Evolutionary conservation across 805 yeast genomes (phyloP).

Genomic region (Yarrowia sp.): DNA sequence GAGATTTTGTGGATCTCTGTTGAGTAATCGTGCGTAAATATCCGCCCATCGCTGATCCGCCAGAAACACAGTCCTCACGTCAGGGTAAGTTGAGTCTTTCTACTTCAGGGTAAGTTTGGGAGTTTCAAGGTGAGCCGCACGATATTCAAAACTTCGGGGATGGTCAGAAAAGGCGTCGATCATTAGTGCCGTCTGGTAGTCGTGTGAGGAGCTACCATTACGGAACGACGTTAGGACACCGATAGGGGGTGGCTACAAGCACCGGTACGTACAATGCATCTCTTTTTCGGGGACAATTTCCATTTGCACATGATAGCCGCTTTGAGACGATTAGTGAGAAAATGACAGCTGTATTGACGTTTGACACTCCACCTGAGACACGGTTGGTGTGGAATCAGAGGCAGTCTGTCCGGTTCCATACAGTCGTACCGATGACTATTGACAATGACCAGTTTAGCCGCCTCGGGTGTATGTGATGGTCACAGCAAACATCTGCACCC

Average conservation of each 20-base stretch:
- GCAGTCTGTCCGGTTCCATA: background rate
- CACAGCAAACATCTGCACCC: too few species aligned
- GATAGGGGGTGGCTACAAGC: too few species aligned
- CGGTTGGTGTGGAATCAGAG: background rate
- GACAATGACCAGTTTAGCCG: too few species aligned
- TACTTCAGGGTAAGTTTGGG: slow-evolving; percentile 3
- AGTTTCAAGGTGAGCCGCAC: slow-evolving; percentile 16
- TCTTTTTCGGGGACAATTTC: too few species aligned
- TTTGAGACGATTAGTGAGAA: background rate
- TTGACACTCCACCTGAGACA: background rate
- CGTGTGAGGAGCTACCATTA: background rate
- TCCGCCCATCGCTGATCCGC: background rate
- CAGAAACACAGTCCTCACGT: background rate
- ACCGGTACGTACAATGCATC: too few species aligned
- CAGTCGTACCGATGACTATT: background rate
- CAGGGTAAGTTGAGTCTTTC: background rate
- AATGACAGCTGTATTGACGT: background rate
- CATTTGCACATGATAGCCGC: background rate
- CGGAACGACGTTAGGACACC: background rate
- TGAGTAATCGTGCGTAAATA: background rate
- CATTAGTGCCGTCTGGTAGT: slow-evolving; percentile 3
- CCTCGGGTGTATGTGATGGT: too few species aligned
- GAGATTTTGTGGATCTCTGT: background rate
- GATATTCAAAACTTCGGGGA: background rate
- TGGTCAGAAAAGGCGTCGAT: slow-evolving; percentile 1